Evolutionary conservation across 2,329 filamentous ascomycete genomes (phyloP), one percentile per base, ranked within the genome.

Genomic region (Chaetothyriales sp.): DNA sequence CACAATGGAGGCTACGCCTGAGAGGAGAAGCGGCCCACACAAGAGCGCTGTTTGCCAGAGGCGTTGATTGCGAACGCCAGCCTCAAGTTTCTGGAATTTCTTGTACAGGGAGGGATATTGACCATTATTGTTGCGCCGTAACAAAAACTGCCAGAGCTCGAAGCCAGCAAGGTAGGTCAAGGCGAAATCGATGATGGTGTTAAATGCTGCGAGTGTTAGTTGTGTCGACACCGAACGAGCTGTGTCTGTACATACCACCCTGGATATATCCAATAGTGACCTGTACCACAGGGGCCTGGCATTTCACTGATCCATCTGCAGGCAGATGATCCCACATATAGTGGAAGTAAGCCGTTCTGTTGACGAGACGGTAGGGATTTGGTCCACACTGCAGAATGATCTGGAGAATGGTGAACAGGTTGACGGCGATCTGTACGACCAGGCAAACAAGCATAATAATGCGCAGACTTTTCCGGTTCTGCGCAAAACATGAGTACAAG

Each of bases 261-360:
- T 67, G 65, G 2, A 65, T 64, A 51, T 63, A 66, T n/a, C 65
- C 65, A 3, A 67, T 49, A 2, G 59, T 66, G 0, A 61, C 64
- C 42, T 67, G 65, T 5, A 67, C 62, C 10, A 45, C 26, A 1
- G 64, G 63, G 5, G 59, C 60, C 53, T 67, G 65, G 32, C 65
- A 67, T 9, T 52, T 54, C 3, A 66, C 64, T 1, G 65, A 66
- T 2, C 63, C 62, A 53, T 66, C 62, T 7, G 52, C 44, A 5
- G 65, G 65, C 1, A 65, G 53, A 5, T 62, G 59, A 53, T 65
- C 65, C 65, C 65, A 67, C 64, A 66, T 65, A 32, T 66, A 67
- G 43, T 67, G 62, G 49, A 67, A 67, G 46, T 66, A 67, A 28
- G 55, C 49, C 3, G 63, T 53, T 18, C 65, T 57, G 48, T 67